Percentiles rank a stretch among this genome's conserved stretches.
These are phyloP conservation scores for Saxispiralis lemnorum DNA, from an alignment of 495 filamentous ascomycete species.

Conservation along the genomic window DNA sequence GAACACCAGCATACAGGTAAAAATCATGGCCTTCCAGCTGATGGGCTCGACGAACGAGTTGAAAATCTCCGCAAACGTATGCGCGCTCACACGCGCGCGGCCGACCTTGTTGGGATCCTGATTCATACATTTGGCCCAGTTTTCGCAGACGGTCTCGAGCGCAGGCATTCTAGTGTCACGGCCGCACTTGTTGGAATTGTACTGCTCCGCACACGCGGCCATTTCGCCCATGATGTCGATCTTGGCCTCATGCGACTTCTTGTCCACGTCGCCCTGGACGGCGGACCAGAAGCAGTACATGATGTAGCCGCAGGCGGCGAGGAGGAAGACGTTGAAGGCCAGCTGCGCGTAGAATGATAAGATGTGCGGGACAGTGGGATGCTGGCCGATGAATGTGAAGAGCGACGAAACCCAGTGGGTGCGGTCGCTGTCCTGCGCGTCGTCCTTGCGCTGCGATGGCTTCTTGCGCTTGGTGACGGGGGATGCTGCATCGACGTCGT, in stretches of 20 bases:
- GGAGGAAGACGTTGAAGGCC: conserved; percentile 56
- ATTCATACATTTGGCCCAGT: conserved; percentile 79
- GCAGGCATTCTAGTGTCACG: conserved; percentile 45
- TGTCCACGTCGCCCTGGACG: conserved; percentile 57
- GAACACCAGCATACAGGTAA: conserved; percentile 37
- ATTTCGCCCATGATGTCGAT: conserved; percentile 55
- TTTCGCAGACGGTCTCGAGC: conserved; percentile 50
- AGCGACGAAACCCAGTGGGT: conserved; percentile 32
- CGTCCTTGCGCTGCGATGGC: conserved; percentile 13
- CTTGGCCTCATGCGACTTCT: conserved; percentile 45
- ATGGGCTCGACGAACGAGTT: conserved; percentile 55
- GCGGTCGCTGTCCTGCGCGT: not conserved
- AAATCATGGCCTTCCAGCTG: conserved; percentile 51
- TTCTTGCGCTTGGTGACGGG: conserved; percentile 13
- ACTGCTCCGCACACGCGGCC: conserved; percentile 48
- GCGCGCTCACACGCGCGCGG: conserved; percentile 49
- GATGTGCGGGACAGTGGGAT: conserved; percentile 72
- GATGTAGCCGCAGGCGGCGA: conserved; percentile 48
- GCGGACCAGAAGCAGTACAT: conserved; percentile 51
- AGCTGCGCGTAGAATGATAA: conserved; percentile 74
- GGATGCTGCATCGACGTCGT: conserved; percentile 18
- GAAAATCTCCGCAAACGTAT: conserved; percentile 66
- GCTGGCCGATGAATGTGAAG: conserved; percentile 51
- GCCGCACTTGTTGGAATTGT: conserved; percentile 53
- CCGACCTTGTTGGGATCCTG: conserved; percentile 48